phyloP scores from a whole-genome alignment of 78 protist species.

The Dictyostelium purpureum region DNA sequence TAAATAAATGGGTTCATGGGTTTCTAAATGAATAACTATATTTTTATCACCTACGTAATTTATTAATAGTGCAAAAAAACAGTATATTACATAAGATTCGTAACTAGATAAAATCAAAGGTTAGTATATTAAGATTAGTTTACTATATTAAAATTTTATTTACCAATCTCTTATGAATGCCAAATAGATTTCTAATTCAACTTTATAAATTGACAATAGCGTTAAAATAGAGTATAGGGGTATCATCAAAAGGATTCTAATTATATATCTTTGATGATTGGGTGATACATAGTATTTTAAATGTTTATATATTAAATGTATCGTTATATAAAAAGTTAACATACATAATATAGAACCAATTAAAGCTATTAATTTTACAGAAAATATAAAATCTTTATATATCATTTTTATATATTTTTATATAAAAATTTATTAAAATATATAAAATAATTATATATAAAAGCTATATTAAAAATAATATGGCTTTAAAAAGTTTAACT shows the following conservation, averaged over 20 bases:
- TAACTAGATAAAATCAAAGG: neutral
- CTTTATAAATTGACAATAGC: neutral
- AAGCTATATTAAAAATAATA: too few relatives aligned
- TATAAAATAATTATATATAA: too few relatives aligned
- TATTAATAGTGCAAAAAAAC: slow-evolving; percentile 32
- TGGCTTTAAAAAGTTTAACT: too few relatives aligned
- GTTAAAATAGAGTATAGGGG: slow-evolving; percentile 20
- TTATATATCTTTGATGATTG: slow-evolving; percentile 25
- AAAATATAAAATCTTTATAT: too few relatives aligned
- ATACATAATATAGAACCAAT: neutral
- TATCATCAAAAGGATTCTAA: slow-evolving; percentile 34
- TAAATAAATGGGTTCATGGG: neutral
- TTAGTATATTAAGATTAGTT: neutral
- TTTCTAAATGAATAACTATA: neutral
- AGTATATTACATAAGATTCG: slow-evolving; percentile 43
- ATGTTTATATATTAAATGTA: slow-evolving; percentile 25
- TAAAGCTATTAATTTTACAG: too few relatives aligned
- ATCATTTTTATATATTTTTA: too few relatives aligned
- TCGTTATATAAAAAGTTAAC: neutral
- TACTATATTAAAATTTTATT: neutral
- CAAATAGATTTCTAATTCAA: slow-evolving; percentile 11
- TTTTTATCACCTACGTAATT: slow-evolving; percentile 29
- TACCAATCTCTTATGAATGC: slow-evolving; percentile 21
- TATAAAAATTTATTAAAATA: too few relatives aligned
- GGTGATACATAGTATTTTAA: slow-evolving; percentile 28